phyloP scores from a whole-genome alignment of 2,329 filamentous ascomycete species.

The Fusarium bactridioides region DNA sequence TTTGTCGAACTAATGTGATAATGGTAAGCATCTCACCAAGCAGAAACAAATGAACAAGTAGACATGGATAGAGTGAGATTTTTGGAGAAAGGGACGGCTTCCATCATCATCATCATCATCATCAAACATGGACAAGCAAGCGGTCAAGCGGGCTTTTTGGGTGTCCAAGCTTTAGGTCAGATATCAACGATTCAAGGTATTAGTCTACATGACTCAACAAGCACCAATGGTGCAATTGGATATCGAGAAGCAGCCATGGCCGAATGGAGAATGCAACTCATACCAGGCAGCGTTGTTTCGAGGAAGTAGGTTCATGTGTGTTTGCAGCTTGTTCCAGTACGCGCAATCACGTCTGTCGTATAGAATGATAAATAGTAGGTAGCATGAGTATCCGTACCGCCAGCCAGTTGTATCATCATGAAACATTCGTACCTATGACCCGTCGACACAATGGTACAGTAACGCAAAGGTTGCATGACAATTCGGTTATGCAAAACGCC shows the following conservation, averaged over 20 bases:
- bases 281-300: neutral
- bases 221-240: constrained; percentile 7
- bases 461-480: constrained; percentile 14
- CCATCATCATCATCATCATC: neutral
- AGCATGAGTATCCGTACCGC: neutral
- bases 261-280: constrained; percentile 2
- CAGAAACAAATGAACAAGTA: neutral
- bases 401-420: constrained; percentile 23
- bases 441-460: neutral
- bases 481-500: constrained; percentile 26
- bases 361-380: neutral
- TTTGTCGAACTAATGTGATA: constrained; percentile 15
- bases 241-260: constrained; percentile 10
- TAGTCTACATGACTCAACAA: constrained; percentile 28
- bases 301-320: neutral
- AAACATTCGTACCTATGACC: constrained; percentile 6
- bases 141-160: constrained; percentile 2
- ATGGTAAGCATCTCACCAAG: constrained; percentile 22
- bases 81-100: neutral
- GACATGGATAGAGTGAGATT: neutral
- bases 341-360: neutral
- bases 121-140: neutral
- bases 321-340: neutral
- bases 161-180: neutral
- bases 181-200: constrained; percentile 15